Conservation (phyloP, 176 grass and related monocot species). For the Phoenix roebelenii region DNA sequence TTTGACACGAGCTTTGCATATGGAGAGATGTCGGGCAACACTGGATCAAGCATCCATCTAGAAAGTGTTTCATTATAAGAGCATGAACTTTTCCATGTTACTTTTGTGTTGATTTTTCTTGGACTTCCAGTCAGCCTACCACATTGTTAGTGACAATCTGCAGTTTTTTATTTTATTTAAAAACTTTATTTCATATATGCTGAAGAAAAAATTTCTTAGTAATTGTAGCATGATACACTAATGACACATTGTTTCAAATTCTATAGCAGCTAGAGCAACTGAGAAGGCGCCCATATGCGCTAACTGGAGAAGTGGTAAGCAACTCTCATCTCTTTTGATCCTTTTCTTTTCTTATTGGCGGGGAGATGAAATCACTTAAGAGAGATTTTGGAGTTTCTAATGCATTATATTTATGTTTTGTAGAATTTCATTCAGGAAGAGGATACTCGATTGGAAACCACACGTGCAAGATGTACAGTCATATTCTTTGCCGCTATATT, state of each 20-base stretch:
- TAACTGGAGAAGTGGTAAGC: conserved; percentile 28
- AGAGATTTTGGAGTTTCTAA: not conserved
- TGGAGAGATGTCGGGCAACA: too few relatives aligned
- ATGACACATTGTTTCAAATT: not conserved
- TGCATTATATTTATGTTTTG: conserved; percentile 1
- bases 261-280: conserved; percentile 40
- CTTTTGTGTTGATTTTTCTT: too few relatives aligned
- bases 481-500: not conserved
- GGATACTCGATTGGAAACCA: conserved; percentile 48
- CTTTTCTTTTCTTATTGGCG: not conserved
- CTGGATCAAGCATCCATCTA: too few relatives aligned
- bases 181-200: too few relatives aligned
- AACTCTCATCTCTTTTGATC: not conserved
- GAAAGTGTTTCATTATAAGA: too few relatives aligned
- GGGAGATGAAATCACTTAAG: not conserved
- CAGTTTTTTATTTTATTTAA: too few relatives aligned
- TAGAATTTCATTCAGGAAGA: conserved; percentile 58
- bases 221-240: too few relatives aligned
- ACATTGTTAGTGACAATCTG: too few relatives aligned
- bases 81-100: too few relatives aligned
- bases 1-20: too few relatives aligned
- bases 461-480: conserved; percentile 40
- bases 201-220: too few relatives aligned
- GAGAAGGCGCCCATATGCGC: conserved; percentile 31
- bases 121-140: too few relatives aligned